Evolutionary conservation across 768 basidiomycete species (phyloP).

Genomic region (Leccinum subgranulosum): DNA sequence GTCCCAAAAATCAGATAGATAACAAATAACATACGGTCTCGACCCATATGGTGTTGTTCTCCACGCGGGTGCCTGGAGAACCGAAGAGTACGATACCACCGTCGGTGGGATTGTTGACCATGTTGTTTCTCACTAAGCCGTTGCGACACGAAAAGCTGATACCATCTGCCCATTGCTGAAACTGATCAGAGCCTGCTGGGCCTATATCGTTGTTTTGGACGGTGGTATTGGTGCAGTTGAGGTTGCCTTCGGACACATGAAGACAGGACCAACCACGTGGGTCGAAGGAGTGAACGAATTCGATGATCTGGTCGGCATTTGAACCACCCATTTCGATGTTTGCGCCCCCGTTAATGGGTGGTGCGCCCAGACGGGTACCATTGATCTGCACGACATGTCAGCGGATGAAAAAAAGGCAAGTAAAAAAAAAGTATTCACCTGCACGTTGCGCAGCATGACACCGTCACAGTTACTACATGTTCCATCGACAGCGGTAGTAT

Average conservation of each 20-base stretch:
- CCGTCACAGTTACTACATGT: constrained; percentile 57
- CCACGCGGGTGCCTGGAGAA: constrained; percentile 65
- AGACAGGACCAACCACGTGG: constrained; percentile 83
- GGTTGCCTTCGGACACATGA: constrained; percentile 66
- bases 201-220: constrained; percentile 85
- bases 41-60: constrained; percentile 77
- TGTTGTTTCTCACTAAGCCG: constrained; percentile 61
- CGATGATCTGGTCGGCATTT: constrained; percentile 69
- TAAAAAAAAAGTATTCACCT: constrained; percentile 38
- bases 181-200: constrained; percentile 64
- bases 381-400: constrained; percentile 50
- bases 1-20: background rate
- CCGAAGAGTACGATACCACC: constrained; percentile 81
- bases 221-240: constrained; percentile 59
- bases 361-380: constrained; percentile 57
- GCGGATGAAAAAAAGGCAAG: background rate
- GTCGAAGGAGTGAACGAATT: constrained; percentile 73
- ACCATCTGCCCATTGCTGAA: constrained; percentile 79
- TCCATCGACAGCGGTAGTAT: constrained; percentile 72
- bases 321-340: constrained; percentile 85
- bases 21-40: constrained; percentile 45
- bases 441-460: constrained; percentile 66
- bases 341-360: constrained; percentile 58
- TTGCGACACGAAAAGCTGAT: constrained; percentile 71
- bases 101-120: constrained; percentile 70